Percentiles rank a stretch among this genome's conserved stretches.
These are phyloP conservation scores for Diaporthe longicolla DNA, from an alignment of 2,329 filamentous ascomycete genomes.

Conservation along the genomic window DNA sequence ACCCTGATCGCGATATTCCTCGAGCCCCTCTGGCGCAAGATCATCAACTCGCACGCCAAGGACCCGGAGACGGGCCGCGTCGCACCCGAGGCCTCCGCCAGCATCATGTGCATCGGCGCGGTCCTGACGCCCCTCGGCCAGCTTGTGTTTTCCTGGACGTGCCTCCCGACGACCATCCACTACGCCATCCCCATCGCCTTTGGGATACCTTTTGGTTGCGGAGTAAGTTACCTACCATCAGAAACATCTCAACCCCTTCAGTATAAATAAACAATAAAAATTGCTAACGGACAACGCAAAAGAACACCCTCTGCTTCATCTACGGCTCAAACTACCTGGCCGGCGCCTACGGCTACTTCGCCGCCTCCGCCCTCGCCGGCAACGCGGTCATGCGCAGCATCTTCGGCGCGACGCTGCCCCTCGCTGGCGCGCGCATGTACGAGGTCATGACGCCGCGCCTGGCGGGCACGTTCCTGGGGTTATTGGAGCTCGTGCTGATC, in stretches of 20 bases:
- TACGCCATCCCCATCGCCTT: slow-evolving; percentile 83
- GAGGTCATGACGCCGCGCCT: slow-evolving; percentile 76
- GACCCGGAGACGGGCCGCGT: slow-evolving; percentile 82
- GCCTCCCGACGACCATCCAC: slow-evolving; percentile 80
- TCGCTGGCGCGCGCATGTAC: slow-evolving; percentile 82
- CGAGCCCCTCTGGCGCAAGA: slow-evolving; percentile 80
- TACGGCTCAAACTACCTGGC: slow-evolving; percentile 84
- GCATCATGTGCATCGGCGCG: slow-evolving; percentile 83
- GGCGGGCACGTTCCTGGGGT: slow-evolving; percentile 79
- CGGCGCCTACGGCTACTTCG: slow-evolving; percentile 81
- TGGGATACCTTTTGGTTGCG: slow-evolving; percentile 81
- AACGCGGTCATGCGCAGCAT: slow-evolving; percentile 79
- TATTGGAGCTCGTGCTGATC: slow-evolving; percentile 78
- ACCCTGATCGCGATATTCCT: slow-evolving; percentile 72
- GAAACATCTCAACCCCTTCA: no score
- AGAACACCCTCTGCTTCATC: slow-evolving; percentile 81
- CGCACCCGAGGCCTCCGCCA: slow-evolving; percentile 84
- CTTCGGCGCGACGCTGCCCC: slow-evolving; percentile 78
- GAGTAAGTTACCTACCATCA: slow-evolving; percentile 49
- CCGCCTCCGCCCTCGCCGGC: slow-evolving; percentile 81
- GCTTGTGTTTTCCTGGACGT: slow-evolving; percentile 91
- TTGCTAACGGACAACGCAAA: not conserved
- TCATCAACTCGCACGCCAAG: slow-evolving; percentile 82
- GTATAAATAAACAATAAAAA: no score
- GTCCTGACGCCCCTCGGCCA: slow-evolving; percentile 83